Percentiles rank a stretch among this genome's conserved stretches.
Evolutionary conservation across 1,284 basidiomycete species (phyloP).

Genomic region (Lentinula novae-zelandiae): DNA sequence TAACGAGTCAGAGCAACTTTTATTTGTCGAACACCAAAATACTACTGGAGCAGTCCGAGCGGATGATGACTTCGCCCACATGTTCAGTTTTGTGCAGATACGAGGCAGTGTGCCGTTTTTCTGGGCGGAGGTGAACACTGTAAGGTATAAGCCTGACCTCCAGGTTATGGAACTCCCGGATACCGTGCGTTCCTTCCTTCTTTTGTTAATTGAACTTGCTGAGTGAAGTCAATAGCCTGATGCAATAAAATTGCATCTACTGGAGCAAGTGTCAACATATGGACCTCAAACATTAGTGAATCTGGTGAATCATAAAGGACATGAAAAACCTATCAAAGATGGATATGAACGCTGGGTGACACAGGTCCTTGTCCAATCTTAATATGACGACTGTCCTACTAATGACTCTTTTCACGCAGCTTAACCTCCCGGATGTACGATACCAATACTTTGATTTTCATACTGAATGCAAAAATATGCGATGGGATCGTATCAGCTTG

Average conservation of each 20-base stretch:
- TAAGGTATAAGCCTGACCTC: constrained; percentile 96
- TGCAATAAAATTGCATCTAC: constrained; percentile 74
- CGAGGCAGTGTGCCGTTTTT: constrained; percentile 93
- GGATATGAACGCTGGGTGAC: constrained; percentile 83
- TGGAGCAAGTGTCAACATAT: constrained; percentile 74
- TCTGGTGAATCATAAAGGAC: constrained; percentile 93
- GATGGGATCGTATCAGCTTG: constrained; percentile 89
- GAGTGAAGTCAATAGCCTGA: constrained; percentile 44
- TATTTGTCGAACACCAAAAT: constrained; percentile 68
- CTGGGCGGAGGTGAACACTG: constrained; percentile 96
- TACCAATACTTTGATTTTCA: constrained; percentile 99
- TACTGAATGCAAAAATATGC: constrained; percentile 92
- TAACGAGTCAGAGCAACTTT: constrained; percentile 92
- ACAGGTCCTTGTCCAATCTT: constrained; percentile 37
- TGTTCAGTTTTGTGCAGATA: constrained; percentile 88
- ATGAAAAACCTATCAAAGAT: constrained; percentile 95
- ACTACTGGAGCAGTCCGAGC: constrained; percentile 35
- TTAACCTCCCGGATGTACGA: constrained; percentile 64
- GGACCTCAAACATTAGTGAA: constrained; percentile 85
- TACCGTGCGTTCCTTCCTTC: constrained; percentile 49
- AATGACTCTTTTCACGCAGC: constrained; percentile 31
- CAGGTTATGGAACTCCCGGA: constrained; percentile 92
- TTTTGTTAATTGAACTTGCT: constrained; percentile 7
- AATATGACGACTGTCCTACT: constrained; percentile 4
- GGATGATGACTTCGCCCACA: constrained; percentile 51